phyloP scores from a whole-genome alignment of 2,329 filamentous ascomycete genomes.

The Trichoderma atroviride region DNA sequence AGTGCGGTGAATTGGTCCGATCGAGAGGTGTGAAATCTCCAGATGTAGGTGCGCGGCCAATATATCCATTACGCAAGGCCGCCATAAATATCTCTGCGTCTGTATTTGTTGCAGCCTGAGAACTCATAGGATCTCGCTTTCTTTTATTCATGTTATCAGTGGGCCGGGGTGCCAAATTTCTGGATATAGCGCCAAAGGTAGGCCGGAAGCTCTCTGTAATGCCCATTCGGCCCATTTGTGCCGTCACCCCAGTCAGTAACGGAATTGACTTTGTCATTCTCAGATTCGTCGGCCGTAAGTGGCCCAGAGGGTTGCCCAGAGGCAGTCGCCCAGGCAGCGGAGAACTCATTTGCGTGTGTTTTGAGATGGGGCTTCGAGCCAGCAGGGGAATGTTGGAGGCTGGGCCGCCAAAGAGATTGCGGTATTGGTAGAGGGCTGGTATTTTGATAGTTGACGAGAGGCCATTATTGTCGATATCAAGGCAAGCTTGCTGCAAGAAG shows the following conservation, averaged over 20 bases:
- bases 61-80: neutral
- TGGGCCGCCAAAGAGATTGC: constrained; percentile 35
- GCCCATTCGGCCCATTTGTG: neutral
- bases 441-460: constrained; percentile 43
- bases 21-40: constrained; percentile 32
- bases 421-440: constrained; percentile 41
- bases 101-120: constrained; percentile 27
- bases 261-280: constrained; percentile 18
- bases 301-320: constrained; percentile 35
- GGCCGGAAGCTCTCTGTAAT: constrained; percentile 37
- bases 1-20: constrained; percentile 37
- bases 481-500: constrained; percentile 80
- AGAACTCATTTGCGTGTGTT: constrained; percentile 44
- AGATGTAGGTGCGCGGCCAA: neutral
- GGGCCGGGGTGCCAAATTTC: constrained; percentile 34
- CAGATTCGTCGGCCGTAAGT: constrained; percentile 6
- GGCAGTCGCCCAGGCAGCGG: constrained; percentile 50
- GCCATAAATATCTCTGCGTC: no score
- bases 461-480: constrained; percentile 68
- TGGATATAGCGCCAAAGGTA: constrained; percentile 39
- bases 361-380: constrained; percentile 48
- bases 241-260: constrained; percentile 7
- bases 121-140: constrained; percentile 36
- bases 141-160: constrained; percentile 36
- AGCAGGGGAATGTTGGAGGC: constrained; percentile 51